Conservation (phyloP, 1,284 basidiomycete genomes). For the Boletus austroedulis region DNA sequence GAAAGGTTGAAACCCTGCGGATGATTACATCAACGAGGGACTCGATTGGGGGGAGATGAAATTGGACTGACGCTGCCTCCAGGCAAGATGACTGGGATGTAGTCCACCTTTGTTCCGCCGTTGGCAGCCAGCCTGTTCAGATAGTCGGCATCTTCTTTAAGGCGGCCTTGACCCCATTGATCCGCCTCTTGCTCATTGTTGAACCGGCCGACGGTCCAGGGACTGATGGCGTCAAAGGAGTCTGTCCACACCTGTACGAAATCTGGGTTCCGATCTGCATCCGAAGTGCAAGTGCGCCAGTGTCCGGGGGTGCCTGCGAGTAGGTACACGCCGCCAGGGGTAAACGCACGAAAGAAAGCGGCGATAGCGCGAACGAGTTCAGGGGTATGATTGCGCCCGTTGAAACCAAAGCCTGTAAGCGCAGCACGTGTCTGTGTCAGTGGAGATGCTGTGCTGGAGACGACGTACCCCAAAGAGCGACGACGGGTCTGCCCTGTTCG, state of each 20-base stretch:
- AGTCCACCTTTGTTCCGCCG: constrained; percentile 56
- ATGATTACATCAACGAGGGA: neutral
- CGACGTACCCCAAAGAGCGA: constrained; percentile 64
- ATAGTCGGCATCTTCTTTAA: constrained; percentile 59
- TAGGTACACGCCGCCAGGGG: constrained; percentile 71
- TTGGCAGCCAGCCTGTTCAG: constrained; percentile 50
- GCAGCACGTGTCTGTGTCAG: neutral
- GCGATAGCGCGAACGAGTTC: constrained; percentile 53
- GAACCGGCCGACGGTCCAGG: constrained; percentile 73
- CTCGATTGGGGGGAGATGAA: neutral
- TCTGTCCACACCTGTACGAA: constrained; percentile 66
- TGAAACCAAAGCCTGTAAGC: constrained; percentile 59
- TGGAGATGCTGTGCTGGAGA: neutral
- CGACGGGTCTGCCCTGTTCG: constrained; percentile 63
- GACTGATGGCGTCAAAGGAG: constrained; percentile 71
- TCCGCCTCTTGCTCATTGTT: constrained; percentile 55
- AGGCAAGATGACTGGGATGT: constrained; percentile 71
- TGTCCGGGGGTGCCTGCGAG: constrained; percentile 64
- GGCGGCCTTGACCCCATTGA: constrained; percentile 53
- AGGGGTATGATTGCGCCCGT: constrained; percentile 60
- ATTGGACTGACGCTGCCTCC: constrained; percentile 62
- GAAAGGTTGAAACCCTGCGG: constrained; percentile 63
- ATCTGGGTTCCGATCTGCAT: constrained; percentile 62
- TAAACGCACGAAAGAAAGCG: constrained; percentile 52
- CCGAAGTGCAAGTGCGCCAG: constrained; percentile 65